Evolutionary conservation across 257 asterid species (phyloP).

Genomic region (Solanum chiquidenum): DNA sequence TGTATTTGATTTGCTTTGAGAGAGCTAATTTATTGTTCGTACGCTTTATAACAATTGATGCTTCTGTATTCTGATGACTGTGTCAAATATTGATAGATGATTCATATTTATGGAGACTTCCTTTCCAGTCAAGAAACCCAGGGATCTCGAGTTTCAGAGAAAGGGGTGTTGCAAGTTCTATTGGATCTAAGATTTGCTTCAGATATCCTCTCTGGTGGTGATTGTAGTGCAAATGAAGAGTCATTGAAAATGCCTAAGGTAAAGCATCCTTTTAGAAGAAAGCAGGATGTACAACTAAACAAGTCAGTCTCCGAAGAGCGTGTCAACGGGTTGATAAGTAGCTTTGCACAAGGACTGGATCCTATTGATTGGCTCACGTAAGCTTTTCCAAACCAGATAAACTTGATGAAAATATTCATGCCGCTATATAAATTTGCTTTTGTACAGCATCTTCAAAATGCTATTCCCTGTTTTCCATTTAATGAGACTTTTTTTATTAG

Average conservation of each 20-base stretch:
- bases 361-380: conserved; percentile 99
- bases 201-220: conserved; percentile 78
- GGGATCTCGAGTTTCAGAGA: conserved; percentile 61
- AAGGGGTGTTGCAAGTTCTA: conserved; percentile 77
- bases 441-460: not conserved
- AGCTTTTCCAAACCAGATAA: conserved; percentile 19
- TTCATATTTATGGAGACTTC: conserved; percentile 62
- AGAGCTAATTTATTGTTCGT: not conserved
- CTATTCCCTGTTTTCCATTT: not conserved
- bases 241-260: conserved; percentile 32
- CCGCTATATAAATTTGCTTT: not conserved
- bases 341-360: conserved; percentile 69
- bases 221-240: conserved; percentile 40
- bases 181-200: conserved; percentile 82
- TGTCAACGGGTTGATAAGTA: conserved; percentile 39
- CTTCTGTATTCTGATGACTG: conserved; percentile 4
- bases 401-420: not conserved
- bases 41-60: not conserved
- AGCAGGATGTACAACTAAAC: conserved; percentile 41
- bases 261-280: conserved; percentile 63
- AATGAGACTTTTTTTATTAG: not conserved
- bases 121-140: conserved; percentile 41
- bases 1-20: not conserved
- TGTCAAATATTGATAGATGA: conserved; percentile 32
- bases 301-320: conserved; percentile 54